Base-by-base conservation (phyloP, 441 rosid species). In the Gossypium schwendimanii region DNA sequence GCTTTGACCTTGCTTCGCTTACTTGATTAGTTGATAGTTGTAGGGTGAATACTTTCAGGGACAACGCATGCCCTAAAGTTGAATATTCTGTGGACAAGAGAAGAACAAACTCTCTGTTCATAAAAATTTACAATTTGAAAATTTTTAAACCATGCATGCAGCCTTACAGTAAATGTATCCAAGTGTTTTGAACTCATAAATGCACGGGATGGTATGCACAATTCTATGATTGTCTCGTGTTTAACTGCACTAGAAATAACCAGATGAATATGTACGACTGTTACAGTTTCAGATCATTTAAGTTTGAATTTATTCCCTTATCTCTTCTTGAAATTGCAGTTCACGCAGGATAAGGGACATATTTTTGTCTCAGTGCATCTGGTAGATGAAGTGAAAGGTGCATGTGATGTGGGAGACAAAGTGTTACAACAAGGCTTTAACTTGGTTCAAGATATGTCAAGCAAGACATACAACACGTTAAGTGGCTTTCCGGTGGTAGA, bases 401-500 rank as follows among this genome's bases (percentile, higher is more conserved):
- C 77, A 49, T 69, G 61, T 71, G 77, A 73, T 70, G 81, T 72
- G 47, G 75, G 71, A 71, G 99, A 91, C 77, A 76, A 79, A 71
- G 85, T 91, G 78, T 83, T 90, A 68, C 80, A 75, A 66, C 87
- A 84, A 70, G 72, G 94, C 79, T 75, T 86, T 47, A 82, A 80
- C 77, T 74, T 81, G 65, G 84, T 76, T 72, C 74, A 83, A 71
- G 85, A 85, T 57, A 68, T 70, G 73, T 76, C 83, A 0, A 82
- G 71, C 63, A 81, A 77, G 47, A 70, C 70, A n/a, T 73, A 78
- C 15, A 76, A 83, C 55, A 84, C 99, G 4, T 80, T 95, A 53
- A 95, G 98, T 77, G 99, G 98, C 57, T 82, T 78, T 82, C 94
- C 87, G 3, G 93, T 90, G 17, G 97, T 93, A 39, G 82, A 95